A percentile compares a stretch with the other conserved stretches of the same genome.
Evolutionary conservation across 768 basidiomycete genomes (phyloP).

Genomic region (Kwoniella bestiolae): DNA sequence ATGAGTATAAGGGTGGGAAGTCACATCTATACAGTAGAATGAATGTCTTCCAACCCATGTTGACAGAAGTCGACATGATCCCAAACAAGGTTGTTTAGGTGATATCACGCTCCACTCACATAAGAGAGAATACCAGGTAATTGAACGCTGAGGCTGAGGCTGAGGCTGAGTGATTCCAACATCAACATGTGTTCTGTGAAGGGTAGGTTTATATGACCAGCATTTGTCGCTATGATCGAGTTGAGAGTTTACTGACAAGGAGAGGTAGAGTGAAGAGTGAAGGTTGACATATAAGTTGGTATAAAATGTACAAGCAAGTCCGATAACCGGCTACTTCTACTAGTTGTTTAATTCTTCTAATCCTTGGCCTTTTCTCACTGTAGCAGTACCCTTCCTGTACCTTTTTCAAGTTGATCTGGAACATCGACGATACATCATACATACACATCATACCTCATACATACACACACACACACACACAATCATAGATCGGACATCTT

Average conservation of each 20-base stretch:
- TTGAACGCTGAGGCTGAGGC: slow-evolving; percentile 1
- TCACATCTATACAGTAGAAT: no score
- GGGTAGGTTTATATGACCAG: neutral
- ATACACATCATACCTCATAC: neutral
- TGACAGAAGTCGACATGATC: no score
- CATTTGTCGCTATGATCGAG: neutral
- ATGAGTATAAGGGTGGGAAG: no score
- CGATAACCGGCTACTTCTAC: neutral
- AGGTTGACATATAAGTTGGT: neutral
- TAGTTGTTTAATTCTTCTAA: no score
- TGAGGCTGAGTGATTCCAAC: no score
- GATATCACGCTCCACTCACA: slow-evolving; percentile 8
- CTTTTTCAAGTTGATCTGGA: neutral
- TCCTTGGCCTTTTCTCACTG: neutral
- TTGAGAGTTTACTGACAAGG: neutral
- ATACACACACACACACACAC: no score
- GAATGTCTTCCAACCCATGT: no score
- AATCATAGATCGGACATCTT: slow-evolving; percentile 4
- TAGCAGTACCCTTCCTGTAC: neutral
- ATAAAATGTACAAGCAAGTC: neutral
- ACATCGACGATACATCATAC: neutral
- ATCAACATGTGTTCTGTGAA: slow-evolving; percentile 1
- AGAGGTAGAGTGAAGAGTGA: neutral
- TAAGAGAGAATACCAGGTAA: slow-evolving; percentile 24
- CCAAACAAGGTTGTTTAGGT: neutral